Percentiles rank a stretch among this genome's conserved stretches.
These are phyloP conservation scores for Phaeoacremonium minimum DNA, from an alignment of 2,329 filamentous ascomycete genomes.

Conservation along the genomic window DNA sequence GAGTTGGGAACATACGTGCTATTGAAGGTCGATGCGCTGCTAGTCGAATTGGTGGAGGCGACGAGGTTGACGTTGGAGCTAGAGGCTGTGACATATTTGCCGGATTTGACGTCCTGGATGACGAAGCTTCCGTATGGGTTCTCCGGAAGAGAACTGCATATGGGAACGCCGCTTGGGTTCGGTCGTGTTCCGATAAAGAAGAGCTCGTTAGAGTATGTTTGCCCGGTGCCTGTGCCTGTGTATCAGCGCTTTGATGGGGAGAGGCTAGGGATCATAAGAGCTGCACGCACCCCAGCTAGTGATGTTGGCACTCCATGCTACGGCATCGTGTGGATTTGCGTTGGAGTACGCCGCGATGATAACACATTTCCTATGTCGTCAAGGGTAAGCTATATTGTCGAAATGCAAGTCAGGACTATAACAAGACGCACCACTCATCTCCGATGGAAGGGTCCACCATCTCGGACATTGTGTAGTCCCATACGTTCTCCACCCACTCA, in stretches of 20 bases:
- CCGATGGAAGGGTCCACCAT: constrained; percentile 13
- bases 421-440: constrained; percentile 13
- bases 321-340: constrained; percentile 15
- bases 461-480: constrained; percentile 14
- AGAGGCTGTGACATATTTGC: constrained; percentile 12
- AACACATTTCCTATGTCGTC: constrained; percentile 14
- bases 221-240: constrained; percentile 12
- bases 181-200: constrained; percentile 17
- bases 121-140: constrained; percentile 17
- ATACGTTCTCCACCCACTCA: constrained; percentile 16
- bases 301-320: constrained; percentile 14
- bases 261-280: neutral
- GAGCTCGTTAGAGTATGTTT: constrained; percentile 17
- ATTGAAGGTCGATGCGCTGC: constrained; percentile 10
- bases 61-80: constrained; percentile 10
- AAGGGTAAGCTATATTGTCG: neutral
- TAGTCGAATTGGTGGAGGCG: constrained; percentile 9
- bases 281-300: constrained; percentile 14
- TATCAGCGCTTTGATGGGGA: too few relatives aligned
- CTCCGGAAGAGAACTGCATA: constrained; percentile 15
- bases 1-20: constrained; percentile 16
- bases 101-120: constrained; percentile 11
- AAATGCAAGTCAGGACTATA: neutral
- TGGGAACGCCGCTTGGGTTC: constrained; percentile 14
- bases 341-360: constrained; percentile 17